Evolutionary conservation across 164 flowering plant species (phyloP), one percentile per base, ranked within the genome.

Genomic region (Piper longum): DNA sequence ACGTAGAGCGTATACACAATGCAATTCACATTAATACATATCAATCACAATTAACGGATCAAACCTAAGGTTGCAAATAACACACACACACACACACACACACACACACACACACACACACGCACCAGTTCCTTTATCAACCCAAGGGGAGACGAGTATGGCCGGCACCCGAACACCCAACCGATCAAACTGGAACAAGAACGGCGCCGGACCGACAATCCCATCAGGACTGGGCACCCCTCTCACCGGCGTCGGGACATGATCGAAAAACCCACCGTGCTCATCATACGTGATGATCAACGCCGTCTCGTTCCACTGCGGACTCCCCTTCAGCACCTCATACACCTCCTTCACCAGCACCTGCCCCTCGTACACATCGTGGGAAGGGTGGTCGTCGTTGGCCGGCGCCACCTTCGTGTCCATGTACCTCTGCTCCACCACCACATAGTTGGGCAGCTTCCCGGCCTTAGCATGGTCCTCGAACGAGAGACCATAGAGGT

Each of bases 311-410:
- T 88, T 91, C 97, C 97, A 91, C 74, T 91, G 97, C 19, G 97
- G 97, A 66, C 92, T 81, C 0, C 78, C 73, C 66, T 95, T 79
- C 59, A 90, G 71, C 16, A 83, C 72, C 80, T 90, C 95, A 73
- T 90, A 90, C 66, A 90, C 92, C 75, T 86, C 95, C 81, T 90
- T 90, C 66, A 90, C 85, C 4, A 90, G 73, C 89, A 72, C 72
- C 73, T 90, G 97, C 7, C 97, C 97, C 16, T 86, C 68, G 42
- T 76, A 80, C 54, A 90, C 95, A 59, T 90, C 97, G 68, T 90
- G 97, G 52, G 95, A 87, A n/a, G 97, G 97, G 57, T 90, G 97
- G 59, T 90, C 97, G 65, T 90, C 97, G 78, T 81, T 87, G 3
- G 85, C 97, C 4, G 97, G 92, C 54, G 19, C 64, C 40, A 60